These are phyloP conservation scores for Citrus sp. DNA, from an alignment of 345 rosid genomes.

Conservation along the genomic window DNA sequence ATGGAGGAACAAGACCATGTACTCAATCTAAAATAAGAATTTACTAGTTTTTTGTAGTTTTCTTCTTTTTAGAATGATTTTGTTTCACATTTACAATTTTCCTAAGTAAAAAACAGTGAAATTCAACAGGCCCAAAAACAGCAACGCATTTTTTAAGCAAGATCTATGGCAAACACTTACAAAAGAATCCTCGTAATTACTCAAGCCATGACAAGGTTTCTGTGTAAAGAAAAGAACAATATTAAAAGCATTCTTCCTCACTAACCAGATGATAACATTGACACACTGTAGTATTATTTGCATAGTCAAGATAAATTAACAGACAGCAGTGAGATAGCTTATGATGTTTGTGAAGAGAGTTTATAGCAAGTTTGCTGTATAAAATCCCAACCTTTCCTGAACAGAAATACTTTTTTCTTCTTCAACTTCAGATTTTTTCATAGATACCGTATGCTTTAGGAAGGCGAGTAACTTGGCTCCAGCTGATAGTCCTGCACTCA, in stretches of 20 bases:
- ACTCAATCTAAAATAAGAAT: not conserved
- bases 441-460: slow-evolving; percentile 21
- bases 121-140: not conserved
- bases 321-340: not conserved
- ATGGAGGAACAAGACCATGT: not conserved
- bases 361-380: not conserved
- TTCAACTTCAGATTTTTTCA: slow-evolving; percentile 27
- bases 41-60: not conserved
- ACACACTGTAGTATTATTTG: not conserved
- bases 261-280: not conserved
- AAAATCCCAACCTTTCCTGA: slow-evolving; percentile 61
- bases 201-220: not conserved
- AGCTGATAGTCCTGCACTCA: slow-evolving; percentile 42
- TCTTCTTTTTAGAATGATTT: not conserved
- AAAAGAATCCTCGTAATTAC: not conserved
- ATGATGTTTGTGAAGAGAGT: not conserved
- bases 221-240: not conserved
- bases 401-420: slow-evolving; percentile 34
- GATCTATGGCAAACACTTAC: not conserved
- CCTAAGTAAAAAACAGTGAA: not conserved
- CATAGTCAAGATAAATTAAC: not conserved
- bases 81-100: not conserved
- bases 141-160: not conserved
- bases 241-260: not conserved
- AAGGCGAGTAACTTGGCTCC: slow-evolving; percentile 29